Evolutionary conservation across 345 rosid genomes (phyloP), one percentile per base, ranked within the genome.

Genomic region (Cardamine chenopodiifolia): DNA sequence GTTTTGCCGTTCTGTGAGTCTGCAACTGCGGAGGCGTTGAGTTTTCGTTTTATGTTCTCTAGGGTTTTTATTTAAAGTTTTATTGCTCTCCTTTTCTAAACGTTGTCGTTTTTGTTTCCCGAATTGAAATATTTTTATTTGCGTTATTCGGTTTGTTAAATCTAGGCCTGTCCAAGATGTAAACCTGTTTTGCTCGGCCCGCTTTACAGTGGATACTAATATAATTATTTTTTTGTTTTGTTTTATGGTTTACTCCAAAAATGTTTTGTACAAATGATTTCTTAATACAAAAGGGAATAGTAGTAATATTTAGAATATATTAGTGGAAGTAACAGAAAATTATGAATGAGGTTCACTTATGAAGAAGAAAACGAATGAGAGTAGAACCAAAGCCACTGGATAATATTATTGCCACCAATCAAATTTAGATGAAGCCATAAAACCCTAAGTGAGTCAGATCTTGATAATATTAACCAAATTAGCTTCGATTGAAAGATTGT

Each of bases 1-100:
- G 40, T 32, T 20, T 35, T 20, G 61, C 61, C 3, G 22, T 56
- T 56, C 12, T 3, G 8, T 53, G 25, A 13, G 34, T 28, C 3
- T 56, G 61, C 61, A 60, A 37, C 44, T 35, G 47, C 29, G 28
- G 47, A 11, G 18, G 18, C 0, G 28, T 15, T 25, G 22, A n/a
- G 18, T 3, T 4, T n/a, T 19, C 1, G 7, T 1, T 28, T 54
- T 29, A n/a, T 15, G n/a, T n/a, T 15, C 35, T 62, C 52, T 62
- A 62, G 67, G 67, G 67, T 12, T 62, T 62, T 56, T 56, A 29
- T 40, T 62, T 62, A 1, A 61, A 22, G 32, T 18, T 35, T 13
- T 12, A 11, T 7, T 7, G 3, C 8, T 62, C 7, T 3, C 8
- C 25, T 18, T 34, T 12, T 7, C 1, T 37, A 40, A 40, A 62